phyloP scores from a whole-genome alignment of 805 yeast genomes.

The Yarrowia divulgata region DNA sequence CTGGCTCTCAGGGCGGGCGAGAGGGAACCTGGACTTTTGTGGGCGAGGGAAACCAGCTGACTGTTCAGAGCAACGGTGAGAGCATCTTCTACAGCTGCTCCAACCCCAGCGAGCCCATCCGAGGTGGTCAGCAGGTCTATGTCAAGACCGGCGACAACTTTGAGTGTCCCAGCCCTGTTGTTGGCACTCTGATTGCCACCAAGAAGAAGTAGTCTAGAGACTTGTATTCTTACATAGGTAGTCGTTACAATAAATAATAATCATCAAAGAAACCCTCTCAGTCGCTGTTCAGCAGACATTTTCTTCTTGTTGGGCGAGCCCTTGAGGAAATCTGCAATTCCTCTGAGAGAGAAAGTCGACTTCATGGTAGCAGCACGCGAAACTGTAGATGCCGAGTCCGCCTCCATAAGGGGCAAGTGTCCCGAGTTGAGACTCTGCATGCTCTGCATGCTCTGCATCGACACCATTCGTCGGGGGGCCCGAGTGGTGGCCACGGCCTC shows the following conservation, averaged over 20 bases:
- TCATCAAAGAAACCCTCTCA: conserved; percentile 18
- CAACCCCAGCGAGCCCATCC: conserved; percentile 5
- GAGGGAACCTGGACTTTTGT: not conserved
- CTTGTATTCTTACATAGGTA: not conserved
- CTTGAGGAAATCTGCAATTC: conserved; percentile 25
- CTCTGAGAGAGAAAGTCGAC: conserved; percentile 14
- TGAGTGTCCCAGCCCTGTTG: conserved; percentile 2
- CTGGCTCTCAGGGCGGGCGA: not conserved
- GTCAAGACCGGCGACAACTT: not conserved
- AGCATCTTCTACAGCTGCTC: conserved; percentile 11
- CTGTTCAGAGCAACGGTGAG: conserved; percentile 1
- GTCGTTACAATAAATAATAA: not conserved
- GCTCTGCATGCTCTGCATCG: conserved; percentile 13
- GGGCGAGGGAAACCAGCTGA: conserved; percentile 1
- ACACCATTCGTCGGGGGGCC: conserved; percentile 20
- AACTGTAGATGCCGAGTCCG: conserved; percentile 16
- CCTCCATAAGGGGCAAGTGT: conserved; percentile 26
- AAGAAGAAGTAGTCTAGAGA: too few species aligned
- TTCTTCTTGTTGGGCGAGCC: conserved; percentile 18
- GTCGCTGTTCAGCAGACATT: conserved; percentile 26
- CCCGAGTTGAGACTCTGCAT: conserved; percentile 14
- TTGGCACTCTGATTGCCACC: not conserved
- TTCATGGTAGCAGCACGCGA: conserved; percentile 32
- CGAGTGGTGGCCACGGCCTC: conserved; percentile 22
- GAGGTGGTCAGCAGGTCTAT: conserved; percentile 1